Evolutionary conservation across 2,329 filamentous ascomycete genomes (phyloP).

Genomic region (Talaromyces sp.): DNA sequence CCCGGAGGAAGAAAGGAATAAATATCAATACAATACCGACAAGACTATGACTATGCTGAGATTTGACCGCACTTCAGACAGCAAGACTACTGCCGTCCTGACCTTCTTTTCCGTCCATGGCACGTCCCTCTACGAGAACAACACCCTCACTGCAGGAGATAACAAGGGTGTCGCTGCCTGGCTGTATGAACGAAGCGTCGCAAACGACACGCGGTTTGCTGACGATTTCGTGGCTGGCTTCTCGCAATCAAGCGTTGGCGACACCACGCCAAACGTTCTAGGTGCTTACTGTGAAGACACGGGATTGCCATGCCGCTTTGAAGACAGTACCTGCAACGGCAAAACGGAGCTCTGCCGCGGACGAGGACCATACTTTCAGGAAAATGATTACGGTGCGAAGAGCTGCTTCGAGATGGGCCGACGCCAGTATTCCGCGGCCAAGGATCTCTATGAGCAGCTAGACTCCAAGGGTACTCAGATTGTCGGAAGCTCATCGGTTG

Average conservation of each 20-base stretch:
- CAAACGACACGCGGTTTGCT: slow-evolving; percentile 51
- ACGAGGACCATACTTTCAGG: slow-evolving; percentile 42
- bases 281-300: slow-evolving; percentile 88
- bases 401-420: slow-evolving; percentile 48
- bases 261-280: slow-evolving; percentile 82
- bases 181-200: slow-evolving; percentile 70
- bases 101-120: slow-evolving; percentile 93
- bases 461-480: slow-evolving; percentile 36
- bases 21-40: slow-evolving; percentile 64
- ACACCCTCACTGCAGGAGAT: slow-evolving; percentile 86
- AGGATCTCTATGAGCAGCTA: slow-evolving; percentile 54
- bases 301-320: slow-evolving; percentile 47
- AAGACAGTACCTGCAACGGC: slow-evolving; percentile 73
- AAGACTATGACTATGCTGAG: slow-evolving; percentile 76
- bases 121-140: slow-evolving; percentile 86
- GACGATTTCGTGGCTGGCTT: slow-evolving; percentile 82
- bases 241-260: slow-evolving; percentile 85
- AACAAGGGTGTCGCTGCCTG: slow-evolving; percentile 93
- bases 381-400: slow-evolving; percentile 43
- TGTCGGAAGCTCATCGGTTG: slow-evolving; percentile 61
- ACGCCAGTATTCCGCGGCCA: slow-evolving; percentile 42
- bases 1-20: slow-evolving; percentile 66
- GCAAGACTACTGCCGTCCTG: slow-evolving; percentile 72
- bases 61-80: slow-evolving; percentile 69
- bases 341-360: slow-evolving; percentile 41